Conservation (phyloP, 2,329 filamentous ascomycete species). For the Purpureocillium lavendulum region DNA sequence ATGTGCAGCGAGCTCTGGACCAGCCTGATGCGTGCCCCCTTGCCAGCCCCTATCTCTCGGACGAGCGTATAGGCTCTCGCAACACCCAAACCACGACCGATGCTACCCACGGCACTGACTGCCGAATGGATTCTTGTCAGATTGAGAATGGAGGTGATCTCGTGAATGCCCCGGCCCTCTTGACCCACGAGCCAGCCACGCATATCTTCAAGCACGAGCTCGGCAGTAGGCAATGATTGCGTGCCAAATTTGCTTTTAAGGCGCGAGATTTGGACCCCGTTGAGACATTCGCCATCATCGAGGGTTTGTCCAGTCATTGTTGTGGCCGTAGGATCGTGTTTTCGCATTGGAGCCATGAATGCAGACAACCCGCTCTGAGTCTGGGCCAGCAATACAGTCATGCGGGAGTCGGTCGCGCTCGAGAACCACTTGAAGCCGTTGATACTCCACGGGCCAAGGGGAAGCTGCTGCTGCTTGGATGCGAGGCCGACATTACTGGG, state of each 20-base stretch:
- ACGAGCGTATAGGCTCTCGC: slow-evolving; percentile 50
- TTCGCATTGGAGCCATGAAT: slow-evolving; percentile 58
- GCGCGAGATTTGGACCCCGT: slow-evolving; percentile 59
- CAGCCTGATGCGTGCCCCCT: slow-evolving; percentile 36
- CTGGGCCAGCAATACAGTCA: slow-evolving; percentile 55
- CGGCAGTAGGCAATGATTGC: slow-evolving; percentile 60
- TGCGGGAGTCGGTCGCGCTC: slow-evolving; percentile 23
- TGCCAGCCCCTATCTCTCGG: slow-evolving; percentile 38
- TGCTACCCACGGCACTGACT: slow-evolving; percentile 41
- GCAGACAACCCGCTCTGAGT: slow-evolving; percentile 44
- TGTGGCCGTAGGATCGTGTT: slow-evolving; percentile 23
- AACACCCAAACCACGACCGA: slow-evolving; percentile 48
- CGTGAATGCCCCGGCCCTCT: slow-evolving; percentile 57
- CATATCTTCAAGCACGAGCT: slow-evolving; percentile 57
- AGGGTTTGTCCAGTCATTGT: slow-evolving; percentile 17
- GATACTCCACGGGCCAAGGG: slow-evolving; percentile 50
- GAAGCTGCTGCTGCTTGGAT: slow-evolving; percentile 12
- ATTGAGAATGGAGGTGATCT: slow-evolving; percentile 61
- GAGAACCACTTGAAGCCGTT: slow-evolving; percentile 57
- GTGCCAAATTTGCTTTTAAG: slow-evolving; percentile 70
- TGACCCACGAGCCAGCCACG: slow-evolving; percentile 58
- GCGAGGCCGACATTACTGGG: slow-evolving; percentile 10
- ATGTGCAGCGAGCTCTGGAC: slow-evolving; percentile 47
- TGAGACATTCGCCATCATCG: slow-evolving; percentile 37
- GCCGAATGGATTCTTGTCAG: slow-evolving; percentile 55